phyloP scores from a whole-genome alignment of 2,329 filamentous ascomycete genomes.

The Scedosporium aurantiacum region DNA sequence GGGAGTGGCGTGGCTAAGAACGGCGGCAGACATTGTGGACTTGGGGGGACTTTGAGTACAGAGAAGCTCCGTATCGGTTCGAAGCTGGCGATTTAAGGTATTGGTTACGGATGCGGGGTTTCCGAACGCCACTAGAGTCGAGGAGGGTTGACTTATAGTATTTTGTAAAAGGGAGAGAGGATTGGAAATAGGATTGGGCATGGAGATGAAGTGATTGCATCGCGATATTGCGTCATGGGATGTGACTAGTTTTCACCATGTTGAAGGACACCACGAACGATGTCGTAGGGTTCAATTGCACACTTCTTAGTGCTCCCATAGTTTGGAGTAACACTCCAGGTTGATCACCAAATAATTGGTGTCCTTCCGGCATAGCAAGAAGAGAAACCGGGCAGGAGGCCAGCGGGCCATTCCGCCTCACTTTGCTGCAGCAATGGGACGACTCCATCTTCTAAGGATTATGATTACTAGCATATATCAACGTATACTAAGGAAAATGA shows the following conservation, averaged over 20 bases:
- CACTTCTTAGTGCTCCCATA: too few relatives aligned
- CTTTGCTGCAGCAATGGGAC: too few relatives aligned
- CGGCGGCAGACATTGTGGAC: background rate
- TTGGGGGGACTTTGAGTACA: background rate
- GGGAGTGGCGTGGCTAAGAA: constrained; percentile 9
- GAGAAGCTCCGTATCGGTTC: background rate
- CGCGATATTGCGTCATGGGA: background rate
- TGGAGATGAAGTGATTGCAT: background rate
- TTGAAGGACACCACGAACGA: background rate
- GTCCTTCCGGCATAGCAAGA: too few relatives aligned
- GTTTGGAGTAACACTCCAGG: too few relatives aligned
- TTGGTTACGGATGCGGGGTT: background rate
- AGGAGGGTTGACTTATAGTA: background rate
- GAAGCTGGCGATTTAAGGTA: background rate
- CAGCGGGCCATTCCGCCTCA: too few relatives aligned
- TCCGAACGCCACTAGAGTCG: background rate
- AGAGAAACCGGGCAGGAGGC: too few relatives aligned
- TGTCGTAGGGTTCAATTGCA: too few relatives aligned
- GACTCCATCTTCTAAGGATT: too few relatives aligned
- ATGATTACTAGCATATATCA: too few relatives aligned
- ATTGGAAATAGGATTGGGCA: background rate
- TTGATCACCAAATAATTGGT: too few relatives aligned
- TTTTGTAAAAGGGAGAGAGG: background rate
- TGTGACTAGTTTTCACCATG: background rate
- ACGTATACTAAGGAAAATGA: too few relatives aligned